These are phyloP conservation scores for Stenogyne calaminthoides DNA, from an alignment of 305 asterid species.

Conservation along the genomic window DNA sequence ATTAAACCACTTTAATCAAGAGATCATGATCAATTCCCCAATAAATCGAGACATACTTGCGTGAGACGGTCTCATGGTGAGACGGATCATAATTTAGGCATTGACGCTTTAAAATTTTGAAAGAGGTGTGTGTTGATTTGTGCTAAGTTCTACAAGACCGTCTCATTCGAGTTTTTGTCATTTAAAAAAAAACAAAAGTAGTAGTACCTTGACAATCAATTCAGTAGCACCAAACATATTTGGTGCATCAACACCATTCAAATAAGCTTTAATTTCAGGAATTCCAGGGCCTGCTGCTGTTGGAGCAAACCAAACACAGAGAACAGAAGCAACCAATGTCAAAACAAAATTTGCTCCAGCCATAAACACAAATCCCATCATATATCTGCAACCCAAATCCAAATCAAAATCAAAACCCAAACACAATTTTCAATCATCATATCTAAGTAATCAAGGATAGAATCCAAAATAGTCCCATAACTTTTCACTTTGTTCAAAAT, in stretches of 20 bases:
- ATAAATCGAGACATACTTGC: too few species aligned
- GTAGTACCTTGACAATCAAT: constrained; percentile 68
- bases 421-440: not conserved
- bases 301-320: constrained; percentile 82
- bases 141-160: too few species aligned
- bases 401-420: too few species aligned
- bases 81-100: too few species aligned
- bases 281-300: constrained; percentile 99
- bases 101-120: too few species aligned
- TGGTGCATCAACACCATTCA: constrained; percentile 88
- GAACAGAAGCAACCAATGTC: constrained; percentile 66
- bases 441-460: too few species aligned
- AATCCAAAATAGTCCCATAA: too few species aligned
- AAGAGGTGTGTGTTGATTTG: too few species aligned
- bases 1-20: not conserved
- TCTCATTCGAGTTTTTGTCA: too few species aligned
- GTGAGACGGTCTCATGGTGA: too few species aligned
- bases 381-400: constrained; percentile 54
- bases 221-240: constrained; percentile 84
- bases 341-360: constrained; percentile 67
- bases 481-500: too few species aligned
- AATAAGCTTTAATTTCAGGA: constrained; percentile 90
- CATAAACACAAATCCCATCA: constrained; percentile 64
- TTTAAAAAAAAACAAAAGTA: too few species aligned
- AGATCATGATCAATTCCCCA: not conserved